These are phyloP conservation scores for Syzygium aromaticum DNA, from an alignment of 345 rosid species.

Conservation along the genomic window DNA sequence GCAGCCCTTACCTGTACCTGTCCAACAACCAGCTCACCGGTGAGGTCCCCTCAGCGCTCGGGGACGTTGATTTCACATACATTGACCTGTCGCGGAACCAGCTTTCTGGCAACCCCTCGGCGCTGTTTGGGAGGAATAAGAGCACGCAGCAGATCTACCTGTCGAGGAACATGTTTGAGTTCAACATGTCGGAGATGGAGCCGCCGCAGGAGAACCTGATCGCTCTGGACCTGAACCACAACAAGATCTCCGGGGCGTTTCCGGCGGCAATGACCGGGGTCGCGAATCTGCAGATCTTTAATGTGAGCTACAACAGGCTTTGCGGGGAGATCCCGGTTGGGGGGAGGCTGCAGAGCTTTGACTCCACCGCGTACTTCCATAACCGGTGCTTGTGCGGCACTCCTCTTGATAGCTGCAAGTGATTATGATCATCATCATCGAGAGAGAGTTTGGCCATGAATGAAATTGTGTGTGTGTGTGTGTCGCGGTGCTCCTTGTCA, in stretches of 20 bases:
- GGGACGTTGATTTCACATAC: neutral
- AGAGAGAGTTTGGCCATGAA: neutral
- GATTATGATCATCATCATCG: neutral
- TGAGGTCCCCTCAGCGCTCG: constrained; percentile 3
- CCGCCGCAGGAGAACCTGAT: neutral
- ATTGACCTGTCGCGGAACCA: constrained; percentile 8
- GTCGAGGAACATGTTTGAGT: constrained; percentile 13
- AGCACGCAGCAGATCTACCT: constrained; percentile 2
- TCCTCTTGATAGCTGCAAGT: constrained; percentile 7
- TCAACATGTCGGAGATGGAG: constrained; percentile 8
- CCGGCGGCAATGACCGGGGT: neutral
- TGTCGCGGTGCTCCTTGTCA: neutral
- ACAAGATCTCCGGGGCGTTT: constrained; percentile 5
- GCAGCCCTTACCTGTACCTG: neutral
- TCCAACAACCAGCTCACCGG: constrained; percentile 14
- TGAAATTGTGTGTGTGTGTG: neutral
- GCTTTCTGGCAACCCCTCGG: constrained; percentile 2
- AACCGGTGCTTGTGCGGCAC: constrained; percentile 16
- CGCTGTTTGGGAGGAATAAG: constrained; percentile 5
- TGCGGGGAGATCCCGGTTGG: constrained; percentile 17
- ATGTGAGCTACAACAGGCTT: constrained; percentile 12
- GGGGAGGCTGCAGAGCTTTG: constrained; percentile 7
- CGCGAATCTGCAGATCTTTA: constrained; percentile 1
- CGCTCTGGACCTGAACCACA: constrained; percentile 4
- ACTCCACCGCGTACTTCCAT: constrained; percentile 6